Conservation (phyloP, 148 eudicot species). For the Linanthus parryae region DNA sequence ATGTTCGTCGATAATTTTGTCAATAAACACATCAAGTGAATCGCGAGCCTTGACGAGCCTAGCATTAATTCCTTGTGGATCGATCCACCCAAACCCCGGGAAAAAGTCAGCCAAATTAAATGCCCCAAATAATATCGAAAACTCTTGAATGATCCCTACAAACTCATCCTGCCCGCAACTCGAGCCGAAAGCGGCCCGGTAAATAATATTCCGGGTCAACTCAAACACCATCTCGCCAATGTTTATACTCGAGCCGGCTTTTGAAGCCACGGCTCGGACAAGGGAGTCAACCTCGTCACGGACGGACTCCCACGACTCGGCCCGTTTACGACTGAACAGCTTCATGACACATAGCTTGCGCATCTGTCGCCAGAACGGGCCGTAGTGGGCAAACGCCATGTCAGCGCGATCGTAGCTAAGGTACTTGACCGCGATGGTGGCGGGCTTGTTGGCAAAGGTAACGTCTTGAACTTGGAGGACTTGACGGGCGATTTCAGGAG, state of each 20-base stretch:
- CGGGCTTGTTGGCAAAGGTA: constrained; percentile 65
- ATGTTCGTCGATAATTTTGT: constrained; percentile 74
- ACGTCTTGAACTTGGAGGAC: constrained; percentile 59
- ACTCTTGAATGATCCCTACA: constrained; percentile 51
- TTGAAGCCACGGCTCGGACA: constrained; percentile 18
- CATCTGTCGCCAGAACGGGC: constrained; percentile 88
- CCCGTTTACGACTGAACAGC: constrained; percentile 50
- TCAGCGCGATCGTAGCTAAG: constrained; percentile 56
- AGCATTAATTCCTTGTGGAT: constrained; percentile 57
- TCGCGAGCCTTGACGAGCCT: constrained; percentile 59
- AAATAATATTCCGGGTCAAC: constrained; percentile 44
- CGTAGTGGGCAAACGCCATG: constrained; percentile 81
- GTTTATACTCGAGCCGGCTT: constrained; percentile 34
- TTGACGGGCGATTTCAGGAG: constrained; percentile 52
- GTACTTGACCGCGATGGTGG: constrained; percentile 51
- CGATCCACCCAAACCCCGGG: constrained; percentile 54
- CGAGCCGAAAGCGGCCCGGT: constrained; percentile 72
- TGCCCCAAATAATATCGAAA: constrained; percentile 65
- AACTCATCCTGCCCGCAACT: constrained; percentile 62
- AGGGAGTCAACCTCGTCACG: constrained; percentile 44
- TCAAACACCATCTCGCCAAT: constrained; percentile 51
- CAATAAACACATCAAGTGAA: constrained; percentile 66
- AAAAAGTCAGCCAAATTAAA: constrained; percentile 76
- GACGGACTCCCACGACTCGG: constrained; percentile 65
- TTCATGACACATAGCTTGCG: constrained; percentile 62